phyloP scores from a whole-genome alignment of 768 basidiomycete species.

The Coprinellus micaceus region DNA sequence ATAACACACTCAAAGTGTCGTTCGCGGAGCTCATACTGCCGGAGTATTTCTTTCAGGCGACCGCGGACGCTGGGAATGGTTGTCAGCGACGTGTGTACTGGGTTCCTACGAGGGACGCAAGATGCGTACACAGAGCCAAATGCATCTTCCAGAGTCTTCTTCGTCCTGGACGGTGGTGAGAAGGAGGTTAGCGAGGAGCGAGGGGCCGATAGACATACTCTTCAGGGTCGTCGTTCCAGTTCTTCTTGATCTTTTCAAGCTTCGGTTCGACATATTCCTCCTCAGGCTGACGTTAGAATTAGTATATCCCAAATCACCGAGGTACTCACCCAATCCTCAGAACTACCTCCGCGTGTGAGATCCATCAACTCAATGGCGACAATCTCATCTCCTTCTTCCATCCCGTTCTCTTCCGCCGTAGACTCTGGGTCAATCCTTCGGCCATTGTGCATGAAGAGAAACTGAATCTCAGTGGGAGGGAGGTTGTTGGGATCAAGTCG shows the following conservation, averaged over 20 bases:
- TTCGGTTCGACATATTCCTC: slow-evolving; percentile 62
- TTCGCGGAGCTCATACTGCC: slow-evolving; percentile 87
- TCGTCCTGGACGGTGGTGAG: slow-evolving; percentile 47
- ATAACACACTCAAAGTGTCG: slow-evolving; percentile 91
- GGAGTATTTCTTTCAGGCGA: slow-evolving; percentile 81
- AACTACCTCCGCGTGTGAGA: slow-evolving; percentile 60
- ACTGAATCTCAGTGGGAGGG: slow-evolving; percentile 56
- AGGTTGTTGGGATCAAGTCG: slow-evolving; percentile 42
- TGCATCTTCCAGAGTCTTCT: slow-evolving; percentile 72
- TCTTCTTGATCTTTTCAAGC: slow-evolving; percentile 72
- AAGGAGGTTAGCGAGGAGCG: too few species aligned
- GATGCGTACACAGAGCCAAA: slow-evolving; percentile 86
- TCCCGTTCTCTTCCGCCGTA: slow-evolving; percentile 81
- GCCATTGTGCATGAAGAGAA: slow-evolving; percentile 83
- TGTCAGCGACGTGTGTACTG: slow-evolving; percentile 5
- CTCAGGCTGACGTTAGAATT: slow-evolving; percentile 29
- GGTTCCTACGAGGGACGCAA: too few species aligned
- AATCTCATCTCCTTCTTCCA: slow-evolving; percentile 88
- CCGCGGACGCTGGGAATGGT: slow-evolving; percentile 61
- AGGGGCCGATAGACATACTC: slow-evolving; percentile 50
- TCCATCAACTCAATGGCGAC: slow-evolving; percentile 90
- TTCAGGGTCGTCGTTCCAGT: slow-evolving; percentile 70
- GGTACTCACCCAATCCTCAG: slow-evolving; percentile 59
- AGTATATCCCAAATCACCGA: neutral
- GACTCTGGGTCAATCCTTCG: slow-evolving; percentile 75